Percentiles rank a stretch among this genome's conserved stretches.
Evolutionary conservation across 2,329 filamentous ascomycete genomes (phyloP).

Genomic region (Hirsutella rhossiliensis): DNA sequence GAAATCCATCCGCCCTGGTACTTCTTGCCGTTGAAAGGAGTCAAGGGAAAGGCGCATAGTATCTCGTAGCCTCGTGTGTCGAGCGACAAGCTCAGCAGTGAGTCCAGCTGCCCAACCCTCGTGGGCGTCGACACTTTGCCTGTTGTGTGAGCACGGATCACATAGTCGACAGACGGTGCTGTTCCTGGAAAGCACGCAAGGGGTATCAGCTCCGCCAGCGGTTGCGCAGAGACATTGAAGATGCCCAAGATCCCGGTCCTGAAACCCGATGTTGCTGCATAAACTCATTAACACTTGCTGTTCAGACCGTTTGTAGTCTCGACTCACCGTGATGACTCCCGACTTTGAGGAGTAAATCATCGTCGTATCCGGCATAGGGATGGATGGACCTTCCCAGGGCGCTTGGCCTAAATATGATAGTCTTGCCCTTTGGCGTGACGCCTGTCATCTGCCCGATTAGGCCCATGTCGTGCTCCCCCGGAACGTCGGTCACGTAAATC

Average conservation of each 20-base stretch:
- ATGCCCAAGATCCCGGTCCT: slow-evolving; percentile 70
- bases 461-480: slow-evolving; percentile 64
- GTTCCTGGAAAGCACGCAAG: slow-evolving; percentile 65
- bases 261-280: slow-evolving; percentile 36
- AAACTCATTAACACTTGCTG: neutral
- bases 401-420: slow-evolving; percentile 70
- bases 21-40: slow-evolving; percentile 35
- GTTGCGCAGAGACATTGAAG: slow-evolving; percentile 63
- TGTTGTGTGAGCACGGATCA: slow-evolving; percentile 60
- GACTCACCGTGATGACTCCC: slow-evolving; percentile 59
- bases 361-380: slow-evolving; percentile 65
- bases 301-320: too few species aligned
- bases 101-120: slow-evolving; percentile 25
- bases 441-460: slow-evolving; percentile 77
- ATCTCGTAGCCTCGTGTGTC: slow-evolving; percentile 65
- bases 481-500: slow-evolving; percentile 86
- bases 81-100: slow-evolving; percentile 51
- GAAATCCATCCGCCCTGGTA: slow-evolving; percentile 39
- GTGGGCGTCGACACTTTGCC: slow-evolving; percentile 48
- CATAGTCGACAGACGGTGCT: slow-evolving; percentile 42
- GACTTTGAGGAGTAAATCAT: slow-evolving; percentile 62
- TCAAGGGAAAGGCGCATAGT: slow-evolving; percentile 59
- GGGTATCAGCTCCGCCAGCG: slow-evolving; percentile 56
- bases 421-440: slow-evolving; percentile 55
- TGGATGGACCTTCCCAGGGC: slow-evolving; percentile 60